These are phyloP conservation scores for Quercus suber DNA, from an alignment of 306 rosid species.

Conservation along the genomic window DNA sequence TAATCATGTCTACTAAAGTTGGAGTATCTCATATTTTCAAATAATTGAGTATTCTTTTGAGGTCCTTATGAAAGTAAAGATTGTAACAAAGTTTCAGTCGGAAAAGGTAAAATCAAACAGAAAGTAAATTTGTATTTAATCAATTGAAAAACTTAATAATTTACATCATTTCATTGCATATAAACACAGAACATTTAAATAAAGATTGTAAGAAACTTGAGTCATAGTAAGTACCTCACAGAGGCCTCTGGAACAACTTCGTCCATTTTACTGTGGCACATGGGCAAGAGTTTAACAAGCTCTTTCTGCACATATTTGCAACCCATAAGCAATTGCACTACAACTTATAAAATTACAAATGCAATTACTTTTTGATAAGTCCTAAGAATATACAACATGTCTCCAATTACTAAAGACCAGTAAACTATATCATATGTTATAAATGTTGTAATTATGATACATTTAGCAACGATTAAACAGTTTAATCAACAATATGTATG, in stretches of 20 bases:
- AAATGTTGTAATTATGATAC: neutral
- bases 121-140: neutral
- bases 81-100: too few species aligned
- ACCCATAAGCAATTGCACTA: constrained; percentile 14
- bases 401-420: neutral
- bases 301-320: constrained; percentile 55
- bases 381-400: neutral
- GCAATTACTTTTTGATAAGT: neutral
- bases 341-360: neutral
- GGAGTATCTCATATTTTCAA: neutral
- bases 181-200: neutral
- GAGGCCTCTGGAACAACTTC: constrained; percentile 53
- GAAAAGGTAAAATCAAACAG: too few species aligned
- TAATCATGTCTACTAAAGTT: neutral
- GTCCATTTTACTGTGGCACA: constrained; percentile 85
- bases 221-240: constrained; percentile 49
- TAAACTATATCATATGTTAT: neutral
- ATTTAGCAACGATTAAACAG: too few species aligned
- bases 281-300: constrained; percentile 56
- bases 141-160: neutral
- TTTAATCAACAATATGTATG: neutral
- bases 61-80: too few species aligned
- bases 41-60: neutral
- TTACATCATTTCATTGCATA: neutral
- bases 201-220: constrained; percentile 8